Percentiles rank a stretch among this genome's conserved stretches.
phyloP scores from a whole-genome alignment of 306 rosid genomes.

The Arachis stenosperma region DNA sequence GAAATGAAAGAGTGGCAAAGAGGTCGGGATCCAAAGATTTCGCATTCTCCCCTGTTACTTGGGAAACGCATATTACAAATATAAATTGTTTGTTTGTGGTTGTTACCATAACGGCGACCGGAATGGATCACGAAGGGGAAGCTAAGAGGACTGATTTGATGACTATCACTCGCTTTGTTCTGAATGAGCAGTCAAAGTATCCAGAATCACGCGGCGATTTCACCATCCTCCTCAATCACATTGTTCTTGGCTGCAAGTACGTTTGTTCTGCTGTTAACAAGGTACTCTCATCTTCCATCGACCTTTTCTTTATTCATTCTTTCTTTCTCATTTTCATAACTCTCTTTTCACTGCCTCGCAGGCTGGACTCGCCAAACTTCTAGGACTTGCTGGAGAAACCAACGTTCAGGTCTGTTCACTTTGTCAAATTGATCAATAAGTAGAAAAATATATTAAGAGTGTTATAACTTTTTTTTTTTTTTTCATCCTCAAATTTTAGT shows the following conservation, averaged over 20 bases:
- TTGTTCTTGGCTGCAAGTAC: constrained; percentile 91
- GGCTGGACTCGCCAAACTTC: constrained; percentile 93
- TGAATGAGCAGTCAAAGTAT: constrained; percentile 78
- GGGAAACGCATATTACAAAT: not conserved
- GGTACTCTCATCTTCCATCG: constrained; percentile 40
- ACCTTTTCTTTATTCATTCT: not conserved
- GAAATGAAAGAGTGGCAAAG: not conserved
- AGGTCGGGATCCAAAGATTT: not conserved
- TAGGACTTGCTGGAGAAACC: constrained; percentile 96
- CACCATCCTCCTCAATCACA: constrained; percentile 78
- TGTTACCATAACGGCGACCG: too few species aligned
- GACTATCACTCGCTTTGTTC: constrained; percentile 90
- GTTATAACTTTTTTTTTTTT: too few species aligned
- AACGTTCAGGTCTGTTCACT: constrained; percentile 66
- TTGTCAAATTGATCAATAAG: too few species aligned
- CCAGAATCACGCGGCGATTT: constrained; percentile 93
- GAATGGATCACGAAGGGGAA: constrained; percentile 81
- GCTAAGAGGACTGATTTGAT: constrained; percentile 80
- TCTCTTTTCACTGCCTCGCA: constrained; percentile 36
- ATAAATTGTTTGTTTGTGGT: not conserved
- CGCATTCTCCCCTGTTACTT: constrained; percentile 2
- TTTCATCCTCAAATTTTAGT: too few species aligned
- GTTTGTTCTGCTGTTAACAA: constrained; percentile 90
- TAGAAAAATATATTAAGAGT: too few species aligned
- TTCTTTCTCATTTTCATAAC: constrained; percentile 1